Conservation (phyloP, 495 filamentous ascomycete genomes). For the Oleoguttula mirabilis region DNA sequence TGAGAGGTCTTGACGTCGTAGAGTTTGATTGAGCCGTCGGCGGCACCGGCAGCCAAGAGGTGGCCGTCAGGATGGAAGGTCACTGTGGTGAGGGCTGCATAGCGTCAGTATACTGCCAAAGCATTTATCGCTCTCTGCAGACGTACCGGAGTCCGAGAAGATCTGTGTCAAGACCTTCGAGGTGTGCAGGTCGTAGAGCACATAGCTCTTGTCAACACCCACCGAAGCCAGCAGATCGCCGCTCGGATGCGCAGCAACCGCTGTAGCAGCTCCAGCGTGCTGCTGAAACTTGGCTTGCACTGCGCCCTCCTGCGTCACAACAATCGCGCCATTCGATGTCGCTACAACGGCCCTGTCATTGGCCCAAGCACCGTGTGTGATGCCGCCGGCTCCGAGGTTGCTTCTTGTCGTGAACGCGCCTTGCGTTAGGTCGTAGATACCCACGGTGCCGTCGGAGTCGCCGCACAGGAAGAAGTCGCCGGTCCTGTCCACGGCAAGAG, state of each 20-base stretch:
- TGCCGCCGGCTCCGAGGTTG: constrained; percentile 42
- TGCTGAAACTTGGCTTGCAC: constrained; percentile 54
- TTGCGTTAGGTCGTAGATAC: constrained; percentile 59
- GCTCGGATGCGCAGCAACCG: constrained; percentile 70
- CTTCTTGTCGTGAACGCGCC: constrained; percentile 18
- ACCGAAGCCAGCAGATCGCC: constrained; percentile 76
- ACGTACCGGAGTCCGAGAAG: constrained; percentile 71
- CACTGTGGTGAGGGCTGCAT: constrained; percentile 60
- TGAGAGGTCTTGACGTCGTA: constrained; percentile 65
- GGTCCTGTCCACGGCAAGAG: constrained; percentile 52
- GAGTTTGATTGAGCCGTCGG: constrained; percentile 65
- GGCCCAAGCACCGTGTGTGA: constrained; percentile 73
- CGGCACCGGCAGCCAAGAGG: constrained; percentile 72
- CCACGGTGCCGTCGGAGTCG: constrained; percentile 62
- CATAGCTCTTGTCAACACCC: constrained; percentile 84
- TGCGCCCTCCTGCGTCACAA: constrained; percentile 55
- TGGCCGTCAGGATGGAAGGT: constrained; percentile 94
- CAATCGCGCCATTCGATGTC: constrained; percentile 63
- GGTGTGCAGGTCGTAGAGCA: constrained; percentile 70
- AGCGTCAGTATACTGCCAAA: constrained; percentile 26
- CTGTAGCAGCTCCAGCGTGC: constrained; percentile 71
- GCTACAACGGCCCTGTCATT: constrained; percentile 58
- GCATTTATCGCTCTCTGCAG: background rate
- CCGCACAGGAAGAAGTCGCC: constrained; percentile 67
- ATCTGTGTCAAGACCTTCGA: constrained; percentile 58